Base-by-base conservation (phyloP, 2,329 filamentous ascomycete species). In the Ophiocordyceps robertsii region DNA sequence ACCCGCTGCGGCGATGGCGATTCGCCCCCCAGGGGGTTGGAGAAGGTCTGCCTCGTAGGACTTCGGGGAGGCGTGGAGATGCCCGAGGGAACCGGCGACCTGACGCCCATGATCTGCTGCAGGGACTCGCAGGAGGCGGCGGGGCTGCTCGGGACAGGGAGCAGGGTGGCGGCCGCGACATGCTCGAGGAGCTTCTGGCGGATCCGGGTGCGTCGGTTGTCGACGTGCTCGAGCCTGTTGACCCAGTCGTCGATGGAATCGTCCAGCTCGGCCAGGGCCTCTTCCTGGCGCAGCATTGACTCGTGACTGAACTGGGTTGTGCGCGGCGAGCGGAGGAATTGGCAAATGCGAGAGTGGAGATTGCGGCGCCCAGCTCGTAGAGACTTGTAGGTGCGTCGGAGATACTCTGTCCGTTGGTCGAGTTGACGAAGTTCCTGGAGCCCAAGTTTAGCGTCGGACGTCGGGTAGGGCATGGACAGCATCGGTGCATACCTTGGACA, bases 111-210 rank as follows among this genome's bases (percentile, higher is more conserved):
- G 39, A 59, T 62, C 38, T 64, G 58, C 44, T 69, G 66, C 41
- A 66, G 54, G 38, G 59, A 62, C 47, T 69, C 66, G 45, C 57
- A 63, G 9, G 58, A 49, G 14, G 61, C 11, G 9, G 41, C 33
- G 2, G 50, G 17, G 12, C 10, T 29, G 58, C 51, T 46, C 11
- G 56, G 51, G 13, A 56, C 39, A 29, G 64, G 58, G 12, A 82
- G 65, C 7, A 74, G 75, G 41, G 75, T 65, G 3, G 83, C 81
- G 14, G 82, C 84, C 38, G 84, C 84, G 41, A 89, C 79, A 54
- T 90, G 84, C 60, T 90, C 84, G 4, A 90, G 72, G 12, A 90
- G 67, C 67, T 88, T 90, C 57, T 89, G 83, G 32, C 83, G 75
- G 37, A 90, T 77, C 7, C 82, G 72, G 14, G 78, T 80, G 35